Base-by-base conservation (phyloP, 306 rosid species). In the Cicer yamashitae region DNA sequence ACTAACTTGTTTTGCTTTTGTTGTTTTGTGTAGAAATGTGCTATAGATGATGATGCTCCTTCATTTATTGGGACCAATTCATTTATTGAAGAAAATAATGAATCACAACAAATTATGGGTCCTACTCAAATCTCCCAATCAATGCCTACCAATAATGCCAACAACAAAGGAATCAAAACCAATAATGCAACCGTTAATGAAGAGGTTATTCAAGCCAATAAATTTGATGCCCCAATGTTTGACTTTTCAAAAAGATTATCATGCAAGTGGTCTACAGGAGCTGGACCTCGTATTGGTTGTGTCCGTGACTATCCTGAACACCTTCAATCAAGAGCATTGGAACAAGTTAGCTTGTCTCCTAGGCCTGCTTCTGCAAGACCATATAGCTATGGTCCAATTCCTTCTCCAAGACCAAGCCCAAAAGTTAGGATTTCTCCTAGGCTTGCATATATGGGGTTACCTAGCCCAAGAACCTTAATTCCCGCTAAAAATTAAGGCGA, bases 321-420 rank as follows among this genome's bases (percentile, higher is more conserved):
- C 51, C 91, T 94, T n/a, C 97, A 92, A 73, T 81, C 86, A 15
- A 90, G 92, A 65, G 99, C 99, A 22, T 64, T 94, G 81, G 99
- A 94, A 67, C 99, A 94, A 43, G 96, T 94, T 69, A 86, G 83
- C 76, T 70, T 94, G 43, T 94, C 99, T 0, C 99, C 99, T 0
- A 80, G 89, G 6, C 83, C 89, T 15, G 86, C 82, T 75, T 25
- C 84, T 47, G 88, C 86, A 50, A 20, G 80, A 1, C 39, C 30
- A 3, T 52, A 43, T 22, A 79, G 43, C 14, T 88, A 82, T 41
- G 99, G 99, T 66, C 99, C 97, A 79, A 89, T 94, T n/a, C 99
- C 97, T 6, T 94, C 99, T 5, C 97, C 99, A 17, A 79, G 99
- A 61, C 99, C 99, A 43, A 94, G 99, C 82, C 97, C 99, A 71